These are phyloP conservation scores for Bretschneidera sinensis DNA, from an alignment of 345 rosid species.

Conservation along the genomic window DNA sequence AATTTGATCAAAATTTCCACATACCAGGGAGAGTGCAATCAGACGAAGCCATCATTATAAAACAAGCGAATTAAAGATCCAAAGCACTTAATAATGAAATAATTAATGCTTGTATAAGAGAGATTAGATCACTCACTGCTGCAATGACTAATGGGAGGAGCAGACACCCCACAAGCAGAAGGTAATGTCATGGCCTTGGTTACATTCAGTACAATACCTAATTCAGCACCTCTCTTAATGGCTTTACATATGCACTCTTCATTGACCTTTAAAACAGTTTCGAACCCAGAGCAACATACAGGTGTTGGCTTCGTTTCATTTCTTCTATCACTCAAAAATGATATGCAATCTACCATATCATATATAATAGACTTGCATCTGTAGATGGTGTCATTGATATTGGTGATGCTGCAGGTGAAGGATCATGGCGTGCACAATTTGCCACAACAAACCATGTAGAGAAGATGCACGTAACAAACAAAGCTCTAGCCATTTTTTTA, in stretches of 20 bases:
- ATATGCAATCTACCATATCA: slow-evolving; percentile 40
- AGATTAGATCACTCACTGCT: slow-evolving; percentile 15
- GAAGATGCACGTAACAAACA: no score
- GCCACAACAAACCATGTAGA: background rate
- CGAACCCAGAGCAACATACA: slow-evolving; percentile 35
- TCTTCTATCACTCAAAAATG: slow-evolving; percentile 23
- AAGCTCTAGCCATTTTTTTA: background rate
- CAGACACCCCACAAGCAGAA: slow-evolving; percentile 21
- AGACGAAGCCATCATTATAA: no score
- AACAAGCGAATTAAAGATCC: no score
- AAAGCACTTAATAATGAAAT: no score
- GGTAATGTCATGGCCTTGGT: slow-evolving; percentile 28
- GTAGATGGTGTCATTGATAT: slow-evolving; percentile 11
- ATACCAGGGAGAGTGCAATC: background rate
- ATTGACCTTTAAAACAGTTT: slow-evolving; percentile 18
- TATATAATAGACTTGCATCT: slow-evolving; percentile 25
- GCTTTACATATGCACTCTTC: slow-evolving; percentile 33
- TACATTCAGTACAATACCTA: slow-evolving; percentile 32
- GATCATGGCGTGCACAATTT: background rate
- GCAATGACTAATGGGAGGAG: slow-evolving; percentile 15
- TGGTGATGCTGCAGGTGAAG: background rate
- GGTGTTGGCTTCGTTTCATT: slow-evolving; percentile 10
- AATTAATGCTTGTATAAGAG: background rate
- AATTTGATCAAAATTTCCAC: background rate
- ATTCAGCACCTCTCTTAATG: slow-evolving; percentile 12